These are phyloP conservation scores for Russula earlei DNA, from an alignment of 768 basidiomycete species.

Conservation along the genomic window DNA sequence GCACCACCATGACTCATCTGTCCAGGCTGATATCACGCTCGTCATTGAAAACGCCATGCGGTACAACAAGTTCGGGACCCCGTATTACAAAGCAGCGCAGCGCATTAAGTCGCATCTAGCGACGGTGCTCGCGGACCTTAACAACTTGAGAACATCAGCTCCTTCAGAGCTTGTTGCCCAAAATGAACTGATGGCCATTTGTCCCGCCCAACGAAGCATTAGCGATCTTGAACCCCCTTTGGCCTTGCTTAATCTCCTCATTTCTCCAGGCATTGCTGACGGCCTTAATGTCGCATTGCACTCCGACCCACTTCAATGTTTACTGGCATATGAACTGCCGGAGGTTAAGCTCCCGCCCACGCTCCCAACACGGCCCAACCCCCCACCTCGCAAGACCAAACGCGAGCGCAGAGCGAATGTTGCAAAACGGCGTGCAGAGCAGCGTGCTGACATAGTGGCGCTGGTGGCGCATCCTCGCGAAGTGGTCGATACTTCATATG, in stretches of 20 bases:
- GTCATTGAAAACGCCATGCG: conserved; percentile 78
- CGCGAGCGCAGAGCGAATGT: conserved; percentile 16
- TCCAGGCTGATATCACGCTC: conserved; percentile 69
- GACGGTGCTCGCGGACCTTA: conserved; percentile 37
- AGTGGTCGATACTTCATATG: conserved; percentile 33
- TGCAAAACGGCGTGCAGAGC: conserved; percentile 8
- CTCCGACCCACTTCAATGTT: conserved; percentile 49
- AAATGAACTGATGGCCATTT: not conserved
- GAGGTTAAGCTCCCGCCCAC: conserved; percentile 52
- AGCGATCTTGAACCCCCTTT: conserved; percentile 73
- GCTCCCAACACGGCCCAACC: conserved; percentile 35
- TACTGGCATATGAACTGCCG: conserved; percentile 62
- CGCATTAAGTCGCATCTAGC: conserved; percentile 42
- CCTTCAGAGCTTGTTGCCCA: conserved; percentile 3
- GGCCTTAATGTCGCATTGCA: conserved; percentile 47
- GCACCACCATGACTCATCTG: not conserved
- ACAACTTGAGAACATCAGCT: conserved; percentile 23
- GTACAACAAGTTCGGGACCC: conserved; percentile 74
- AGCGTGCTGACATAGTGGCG: not conserved
- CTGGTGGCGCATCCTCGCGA: not conserved
- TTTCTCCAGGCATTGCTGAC: conserved; percentile 45
- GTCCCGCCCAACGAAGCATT: not conserved
- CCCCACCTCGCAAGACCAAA: conserved; percentile 29
- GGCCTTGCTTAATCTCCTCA: conserved; percentile 45
- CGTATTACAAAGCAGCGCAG: conserved; percentile 59